Conservation (phyloP, 2,329 filamentous ascomycete genomes). For the Aspergillus costaricaensis region DNA sequence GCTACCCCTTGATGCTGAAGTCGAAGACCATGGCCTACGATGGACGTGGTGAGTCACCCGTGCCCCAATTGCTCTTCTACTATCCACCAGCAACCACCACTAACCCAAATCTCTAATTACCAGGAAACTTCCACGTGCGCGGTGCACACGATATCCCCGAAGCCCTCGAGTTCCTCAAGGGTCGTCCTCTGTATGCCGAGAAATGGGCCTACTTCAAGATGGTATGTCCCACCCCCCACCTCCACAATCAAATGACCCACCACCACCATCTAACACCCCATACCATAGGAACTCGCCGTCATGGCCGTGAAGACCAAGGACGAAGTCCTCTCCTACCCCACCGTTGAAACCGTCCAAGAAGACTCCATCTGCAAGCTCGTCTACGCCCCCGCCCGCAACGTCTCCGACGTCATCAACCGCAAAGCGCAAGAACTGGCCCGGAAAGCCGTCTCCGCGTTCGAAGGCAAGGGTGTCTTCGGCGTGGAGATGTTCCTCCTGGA, state of each 20-base stretch:
- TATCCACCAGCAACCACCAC: neutral
- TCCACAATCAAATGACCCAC: neutral
- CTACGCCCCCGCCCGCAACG: slow-evolving; percentile 77
- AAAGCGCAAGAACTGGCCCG: slow-evolving; percentile 75
- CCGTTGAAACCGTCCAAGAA: slow-evolving; percentile 92
- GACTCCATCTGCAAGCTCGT: slow-evolving; percentile 94
- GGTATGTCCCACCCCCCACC: slow-evolving; percentile 28
- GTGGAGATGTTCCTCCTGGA: slow-evolving; percentile 91
- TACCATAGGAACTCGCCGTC: slow-evolving; percentile 71
- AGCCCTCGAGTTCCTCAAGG: slow-evolving; percentile 70
- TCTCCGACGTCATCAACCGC: slow-evolving; percentile 61
- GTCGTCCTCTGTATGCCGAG: slow-evolving; percentile 78
- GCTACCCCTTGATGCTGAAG: slow-evolving; percentile 91
- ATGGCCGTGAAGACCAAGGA: slow-evolving; percentile 93
- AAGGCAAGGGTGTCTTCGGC: slow-evolving; percentile 90
- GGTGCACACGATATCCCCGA: slow-evolving; percentile 60
- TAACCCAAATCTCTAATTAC: neutral
- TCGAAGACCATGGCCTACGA: slow-evolving; percentile 88
- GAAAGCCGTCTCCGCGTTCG: slow-evolving; percentile 75
- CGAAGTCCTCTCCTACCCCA: slow-evolving; percentile 73
- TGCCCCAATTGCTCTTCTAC: neutral
- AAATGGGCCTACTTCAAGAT: slow-evolving; percentile 82
- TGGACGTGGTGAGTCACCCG: slow-evolving; percentile 64
- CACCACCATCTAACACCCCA: slow-evolving; percentile 14
- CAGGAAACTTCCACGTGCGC: slow-evolving; percentile 67